These are phyloP conservation scores for Ganoderma leucocontextum DNA, from an alignment of 1,284 basidiomycete genomes.

Conservation along the genomic window DNA sequence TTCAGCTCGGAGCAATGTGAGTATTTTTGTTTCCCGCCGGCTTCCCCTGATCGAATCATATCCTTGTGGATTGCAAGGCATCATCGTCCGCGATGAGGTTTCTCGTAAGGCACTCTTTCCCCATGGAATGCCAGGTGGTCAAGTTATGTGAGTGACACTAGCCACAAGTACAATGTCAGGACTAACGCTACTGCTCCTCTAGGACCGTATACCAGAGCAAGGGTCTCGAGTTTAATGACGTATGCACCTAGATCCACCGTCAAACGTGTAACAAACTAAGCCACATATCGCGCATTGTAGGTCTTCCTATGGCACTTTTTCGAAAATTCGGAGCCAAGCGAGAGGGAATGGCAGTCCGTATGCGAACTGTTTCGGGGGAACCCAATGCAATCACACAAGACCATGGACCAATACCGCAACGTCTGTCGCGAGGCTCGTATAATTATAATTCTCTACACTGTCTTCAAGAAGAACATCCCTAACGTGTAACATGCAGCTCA, in stretches of 20 bases:
- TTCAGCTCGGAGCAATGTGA: constrained; percentile 4
- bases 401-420: constrained; percentile 53
- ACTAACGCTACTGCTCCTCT: not conserved
- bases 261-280: not conserved
- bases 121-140: not conserved
- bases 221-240: constrained; percentile 77
- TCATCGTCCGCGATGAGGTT: constrained; percentile 11
- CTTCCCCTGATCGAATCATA: no score
- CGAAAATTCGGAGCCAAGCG: constrained; percentile 59
- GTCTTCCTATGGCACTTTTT: constrained; percentile 79
- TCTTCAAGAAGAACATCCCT: not conserved
- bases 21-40: not conserved
- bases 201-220: constrained; percentile 78
- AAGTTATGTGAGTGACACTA: not conserved
- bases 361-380: constrained; percentile 42
- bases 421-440: constrained; percentile 63
- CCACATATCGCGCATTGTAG: constrained; percentile 42
- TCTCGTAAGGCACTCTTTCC: not conserved
- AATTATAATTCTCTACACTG: not conserved
- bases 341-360: constrained; percentile 65
- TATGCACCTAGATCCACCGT: constrained; percentile 40
- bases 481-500: constrained; percentile 53
- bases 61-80: not conserved
- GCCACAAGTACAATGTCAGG: no score
- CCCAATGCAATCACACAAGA: constrained; percentile 55